Evolutionary conservation across 768 basidiomycete species (phyloP).

Genomic region (Hygrocybe coccinea): DNA sequence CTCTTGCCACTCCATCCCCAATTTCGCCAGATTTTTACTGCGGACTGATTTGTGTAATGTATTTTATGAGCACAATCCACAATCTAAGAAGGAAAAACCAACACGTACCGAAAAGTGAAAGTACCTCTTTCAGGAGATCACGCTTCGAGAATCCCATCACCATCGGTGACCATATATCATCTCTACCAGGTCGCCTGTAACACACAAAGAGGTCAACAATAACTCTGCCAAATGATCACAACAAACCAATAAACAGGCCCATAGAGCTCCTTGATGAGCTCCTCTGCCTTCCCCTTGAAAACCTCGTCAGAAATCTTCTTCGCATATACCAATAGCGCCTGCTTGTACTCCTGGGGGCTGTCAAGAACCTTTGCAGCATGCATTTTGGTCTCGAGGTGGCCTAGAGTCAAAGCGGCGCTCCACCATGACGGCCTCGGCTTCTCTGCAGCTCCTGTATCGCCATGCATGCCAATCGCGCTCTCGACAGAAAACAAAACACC

Average conservation of each 20-base stretch:
- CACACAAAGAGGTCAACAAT: constrained; percentile 10
- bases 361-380: constrained; percentile 70
- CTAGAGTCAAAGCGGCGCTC: constrained; percentile 75
- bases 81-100: neutral
- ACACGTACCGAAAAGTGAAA: constrained; percentile 70
- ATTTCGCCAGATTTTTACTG: constrained; percentile 68
- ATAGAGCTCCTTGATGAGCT: constrained; percentile 83
- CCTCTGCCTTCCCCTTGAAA: constrained; percentile 83
- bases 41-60: constrained; percentile 42
- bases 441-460: constrained; percentile 16
- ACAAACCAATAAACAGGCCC: constrained; percentile 86
- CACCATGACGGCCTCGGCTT: constrained; percentile 70
- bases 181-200: constrained; percentile 63
- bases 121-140: constrained; percentile 77
- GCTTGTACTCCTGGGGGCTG: constrained; percentile 81
- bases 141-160: constrained; percentile 73
- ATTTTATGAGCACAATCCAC: neutral
- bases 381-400: constrained; percentile 82
- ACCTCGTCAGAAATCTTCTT: constrained; percentile 87
- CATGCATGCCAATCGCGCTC: constrained; percentile 37
- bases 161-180: constrained; percentile 61
- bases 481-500: constrained; percentile 56
- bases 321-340: constrained; percentile 69
- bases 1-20: constrained; percentile 83
- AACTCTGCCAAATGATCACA: constrained; percentile 4